Evolutionary conservation across 2,329 filamentous ascomycete genomes (phyloP).

Genomic region (Colletotrichum sp.): DNA sequence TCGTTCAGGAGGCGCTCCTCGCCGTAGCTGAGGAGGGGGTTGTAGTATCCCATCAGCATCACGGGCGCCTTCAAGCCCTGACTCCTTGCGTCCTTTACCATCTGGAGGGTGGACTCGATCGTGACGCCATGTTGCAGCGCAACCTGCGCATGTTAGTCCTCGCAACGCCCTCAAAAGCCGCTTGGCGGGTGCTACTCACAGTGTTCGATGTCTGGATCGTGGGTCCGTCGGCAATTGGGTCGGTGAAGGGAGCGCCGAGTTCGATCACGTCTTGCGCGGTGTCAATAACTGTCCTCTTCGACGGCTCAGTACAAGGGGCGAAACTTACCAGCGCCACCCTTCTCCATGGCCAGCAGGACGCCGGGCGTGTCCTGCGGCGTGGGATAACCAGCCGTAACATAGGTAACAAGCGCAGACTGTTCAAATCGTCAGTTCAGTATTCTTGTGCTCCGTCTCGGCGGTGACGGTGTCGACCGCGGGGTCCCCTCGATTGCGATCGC

Average conservation of each 20-base stretch:
- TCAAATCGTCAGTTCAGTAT: background rate
- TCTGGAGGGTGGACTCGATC: constrained; percentile 77
- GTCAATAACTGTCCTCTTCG: background rate
- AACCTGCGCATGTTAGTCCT: constrained; percentile 39
- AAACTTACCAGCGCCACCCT: constrained; percentile 81
- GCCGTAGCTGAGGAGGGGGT: constrained; percentile 91
- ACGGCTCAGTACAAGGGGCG: background rate
- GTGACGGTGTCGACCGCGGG: background rate
- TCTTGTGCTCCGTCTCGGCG: background rate
- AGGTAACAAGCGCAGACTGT: constrained; percentile 87
- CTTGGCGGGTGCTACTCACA: constrained; percentile 45
- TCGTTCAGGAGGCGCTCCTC: constrained; percentile 89
- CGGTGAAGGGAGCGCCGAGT: constrained; percentile 94
- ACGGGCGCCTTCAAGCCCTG: constrained; percentile 82
- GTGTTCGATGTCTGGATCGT: constrained; percentile 97
- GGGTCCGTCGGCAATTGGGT: constrained; percentile 96
- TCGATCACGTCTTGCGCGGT: constrained; percentile 80
- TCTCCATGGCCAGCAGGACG: constrained; percentile 88
- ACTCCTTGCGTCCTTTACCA: constrained; percentile 81
- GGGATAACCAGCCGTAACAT: constrained; percentile 94
- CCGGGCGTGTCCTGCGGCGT: constrained; percentile 81
- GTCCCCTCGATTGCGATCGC: constrained; percentile 23
- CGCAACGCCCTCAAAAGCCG: background rate
- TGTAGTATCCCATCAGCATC: constrained; percentile 98
- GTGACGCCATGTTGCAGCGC: constrained; percentile 90